phyloP scores from a whole-genome alignment of 2,329 filamentous ascomycete species.

The Triangularia setosa region DNA sequence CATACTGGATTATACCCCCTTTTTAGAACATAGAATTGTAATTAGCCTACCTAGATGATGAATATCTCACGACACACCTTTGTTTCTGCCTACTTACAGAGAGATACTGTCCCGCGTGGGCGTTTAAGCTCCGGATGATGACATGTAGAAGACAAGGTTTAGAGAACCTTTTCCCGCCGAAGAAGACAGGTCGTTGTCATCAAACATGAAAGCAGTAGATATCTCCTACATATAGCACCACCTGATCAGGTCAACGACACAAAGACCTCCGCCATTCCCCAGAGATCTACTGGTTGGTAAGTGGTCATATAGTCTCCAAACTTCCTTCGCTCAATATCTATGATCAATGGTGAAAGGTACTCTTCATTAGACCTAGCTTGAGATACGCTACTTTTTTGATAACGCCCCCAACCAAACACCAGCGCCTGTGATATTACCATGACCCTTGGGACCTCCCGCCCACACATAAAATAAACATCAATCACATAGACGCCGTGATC shows the following conservation, averaged over 20 bases:
- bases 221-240: too few relatives aligned
- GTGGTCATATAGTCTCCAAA: too few relatives aligned
- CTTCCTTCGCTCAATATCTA: background rate
- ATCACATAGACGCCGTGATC: background rate
- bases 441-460: too few relatives aligned
- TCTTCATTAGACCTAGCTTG: background rate
- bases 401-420: background rate
- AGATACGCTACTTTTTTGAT: background rate
- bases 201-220: too few relatives aligned
- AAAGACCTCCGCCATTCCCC: too few relatives aligned
- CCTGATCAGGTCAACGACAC: too few relatives aligned
- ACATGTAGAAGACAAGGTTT: too few relatives aligned
- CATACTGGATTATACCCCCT: constrained; percentile 10
- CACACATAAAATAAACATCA: background rate
- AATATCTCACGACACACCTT: background rate
- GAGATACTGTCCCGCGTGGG: too few relatives aligned
- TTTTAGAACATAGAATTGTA: constrained; percentile 7
- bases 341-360: background rate
- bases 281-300: too few relatives aligned
- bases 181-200: too few relatives aligned
- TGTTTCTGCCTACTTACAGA: background rate
- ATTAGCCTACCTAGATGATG: background rate
- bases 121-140: too few relatives aligned
- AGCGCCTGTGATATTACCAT: background rate
- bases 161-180: too few relatives aligned